Conservation (phyloP, 176 grass and related monocot species). For the Bothriochloa decipiens region DNA sequence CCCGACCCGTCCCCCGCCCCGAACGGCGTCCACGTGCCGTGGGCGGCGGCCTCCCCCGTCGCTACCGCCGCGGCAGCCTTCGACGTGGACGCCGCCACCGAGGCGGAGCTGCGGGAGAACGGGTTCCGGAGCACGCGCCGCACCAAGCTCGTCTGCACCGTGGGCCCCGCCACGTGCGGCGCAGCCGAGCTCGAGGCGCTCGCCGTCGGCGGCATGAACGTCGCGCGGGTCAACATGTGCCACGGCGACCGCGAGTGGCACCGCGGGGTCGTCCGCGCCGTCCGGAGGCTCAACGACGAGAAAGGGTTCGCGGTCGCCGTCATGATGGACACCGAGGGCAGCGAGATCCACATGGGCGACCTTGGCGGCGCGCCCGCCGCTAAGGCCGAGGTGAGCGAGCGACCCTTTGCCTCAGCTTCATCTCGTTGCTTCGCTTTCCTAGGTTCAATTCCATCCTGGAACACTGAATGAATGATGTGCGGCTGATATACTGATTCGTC, state of each 20-base stretch:
- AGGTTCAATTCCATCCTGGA: neutral
- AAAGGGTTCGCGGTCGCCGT: slow-evolving; percentile 87
- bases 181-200: slow-evolving; percentile 83
- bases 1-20: slow-evolving; percentile 30
- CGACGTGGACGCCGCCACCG: slow-evolving; percentile 67
- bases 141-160: slow-evolving; percentile 97
- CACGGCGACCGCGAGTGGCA: slow-evolving; percentile 91
- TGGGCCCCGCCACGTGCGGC: slow-evolving; percentile 76
- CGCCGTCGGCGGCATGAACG: slow-evolving; percentile 93
- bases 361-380: slow-evolving; percentile 76
- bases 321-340: slow-evolving; percentile 99
- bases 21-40: slow-evolving; percentile 40
- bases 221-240: slow-evolving; percentile 97
- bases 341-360: slow-evolving; percentile 98
- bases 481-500: neutral
- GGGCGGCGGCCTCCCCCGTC: slow-evolving; percentile 7
- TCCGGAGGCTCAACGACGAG: slow-evolving; percentile 90
- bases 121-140: slow-evolving; percentile 94
- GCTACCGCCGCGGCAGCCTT: slow-evolving; percentile 34
- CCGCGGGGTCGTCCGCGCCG: slow-evolving; percentile 68
- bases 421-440: neutral
- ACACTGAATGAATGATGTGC: neutral
- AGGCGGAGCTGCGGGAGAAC: slow-evolving; percentile 90
- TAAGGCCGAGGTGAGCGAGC: slow-evolving; percentile 74
- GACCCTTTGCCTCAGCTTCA: neutral